Evolutionary conservation across 441 rosid genomes (phyloP), one percentile per base, ranked within the genome.

Genomic region (Kokia cookei): DNA sequence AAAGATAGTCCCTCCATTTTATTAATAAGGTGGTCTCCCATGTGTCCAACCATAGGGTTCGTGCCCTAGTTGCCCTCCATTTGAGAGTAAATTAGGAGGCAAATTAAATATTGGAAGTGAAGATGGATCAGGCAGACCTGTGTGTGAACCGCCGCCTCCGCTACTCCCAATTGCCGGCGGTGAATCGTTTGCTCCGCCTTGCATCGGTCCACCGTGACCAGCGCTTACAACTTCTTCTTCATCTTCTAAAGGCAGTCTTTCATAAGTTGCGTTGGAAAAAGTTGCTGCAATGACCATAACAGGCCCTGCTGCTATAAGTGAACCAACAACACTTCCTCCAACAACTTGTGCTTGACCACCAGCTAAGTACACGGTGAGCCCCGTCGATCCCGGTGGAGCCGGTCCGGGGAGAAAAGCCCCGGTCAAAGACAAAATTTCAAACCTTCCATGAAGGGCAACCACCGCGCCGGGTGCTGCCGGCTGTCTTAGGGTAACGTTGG

Each of bases 271-370:
- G 65, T 93, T 91, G 11, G 97, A 81, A 77, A 93, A 93, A 9
- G 98, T 90, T n/a, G 98, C 98, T 0, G 95, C 92, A n/a, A 93
- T 85, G 12, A 93, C 88, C 92, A 93, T 87, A n/a, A 93, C 95
- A 0, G 98, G 88, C 10, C 98, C 98, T 0, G 91, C 92, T 15
- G 95, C 95, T 0, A 87, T 73, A 0, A 93, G 86, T 1, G 96
- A 80, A 1, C 98, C 98, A 8, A 88, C 93, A 6, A 93, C 97
- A 73, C 90, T 90, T 14, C 98, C 98, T n/a, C 98, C 98, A 3
- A 91, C 88, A 2, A 93, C 94, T 65, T 93, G 98, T 10, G 97
- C 98, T 32, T 91, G 98, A 6, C 90, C 93, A 0, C 98, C 95
- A 0, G 95, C 93, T 15, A 93, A 65, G 81, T 91, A 93, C 17